A percentile compares a stretch with the other conserved stretches of the same genome.
These are phyloP conservation scores for Neovahlkampfia damariscottae DNA, from an alignment of 78 protist species.

Conservation along the genomic window DNA sequence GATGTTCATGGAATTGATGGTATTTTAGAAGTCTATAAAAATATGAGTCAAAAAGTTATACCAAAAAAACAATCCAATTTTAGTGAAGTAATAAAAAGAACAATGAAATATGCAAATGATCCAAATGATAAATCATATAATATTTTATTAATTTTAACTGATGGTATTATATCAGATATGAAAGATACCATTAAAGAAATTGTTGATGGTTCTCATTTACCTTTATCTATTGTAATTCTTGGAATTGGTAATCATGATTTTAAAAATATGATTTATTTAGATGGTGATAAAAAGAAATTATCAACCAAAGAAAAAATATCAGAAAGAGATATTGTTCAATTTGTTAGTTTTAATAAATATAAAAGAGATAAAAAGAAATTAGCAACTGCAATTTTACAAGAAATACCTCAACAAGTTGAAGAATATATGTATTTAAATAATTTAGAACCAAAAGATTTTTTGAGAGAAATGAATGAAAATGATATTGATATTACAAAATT, in stretches of 20 bases:
- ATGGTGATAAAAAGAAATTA: conserved; percentile 44
- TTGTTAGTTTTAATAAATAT: conserved; percentile 41
- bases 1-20: conserved; percentile 13
- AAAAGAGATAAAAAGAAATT: too few relatives aligned
- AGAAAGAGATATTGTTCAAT: conserved; percentile 51
- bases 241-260: conserved; percentile 60
- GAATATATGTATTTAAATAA: too few relatives aligned
- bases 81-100: background rate
- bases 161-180: conserved; percentile 61
- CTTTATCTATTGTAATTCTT: conserved; percentile 54
- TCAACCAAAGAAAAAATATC: background rate
- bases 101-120: background rate
- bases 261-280: conserved; percentile 42
- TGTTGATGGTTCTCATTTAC: conserved; percentile 20
- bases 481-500: too few relatives aligned
- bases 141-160: conserved; percentile 51
- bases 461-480: too few relatives aligned
- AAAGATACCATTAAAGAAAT: conserved; percentile 13
- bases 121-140: conserved; percentile 12
- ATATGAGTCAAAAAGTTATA: background rate
- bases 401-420: background rate
- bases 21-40: background rate
- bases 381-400: background rate
- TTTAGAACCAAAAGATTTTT: too few relatives aligned
- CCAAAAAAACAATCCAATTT: conserved; percentile 5